phyloP scores from a whole-genome alignment of 495 filamentous ascomycete genomes.

The Extremus antarcticus region DNA sequence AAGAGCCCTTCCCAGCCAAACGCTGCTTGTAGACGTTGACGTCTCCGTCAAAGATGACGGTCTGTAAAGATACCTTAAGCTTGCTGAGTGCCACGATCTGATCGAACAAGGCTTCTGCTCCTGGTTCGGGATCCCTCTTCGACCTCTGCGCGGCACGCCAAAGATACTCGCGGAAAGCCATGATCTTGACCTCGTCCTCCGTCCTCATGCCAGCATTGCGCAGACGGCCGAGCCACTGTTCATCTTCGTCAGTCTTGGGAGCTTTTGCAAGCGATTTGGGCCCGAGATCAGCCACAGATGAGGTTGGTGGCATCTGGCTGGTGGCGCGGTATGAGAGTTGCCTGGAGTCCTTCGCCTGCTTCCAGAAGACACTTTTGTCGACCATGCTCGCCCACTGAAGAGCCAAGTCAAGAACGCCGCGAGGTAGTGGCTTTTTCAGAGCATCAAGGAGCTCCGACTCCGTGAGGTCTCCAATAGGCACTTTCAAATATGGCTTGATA shows the following conservation, averaged over 20 bases:
- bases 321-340: constrained; percentile 14
- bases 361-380: constrained; percentile 80
- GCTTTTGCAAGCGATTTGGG: constrained; percentile 38
- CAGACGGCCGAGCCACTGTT: constrained; percentile 80
- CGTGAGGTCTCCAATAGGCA: constrained; percentile 48
- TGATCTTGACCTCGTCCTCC: constrained; percentile 85
- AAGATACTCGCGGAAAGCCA: constrained; percentile 80
- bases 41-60: constrained; percentile 79
- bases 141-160: constrained; percentile 72
- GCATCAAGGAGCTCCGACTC: constrained; percentile 68
- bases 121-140: constrained; percentile 39
- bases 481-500: constrained; percentile 69
- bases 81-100: constrained; percentile 59
- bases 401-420: constrained; percentile 72
- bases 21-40: constrained; percentile 28
- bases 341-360: constrained; percentile 36
- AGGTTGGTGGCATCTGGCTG: constrained; percentile 29
- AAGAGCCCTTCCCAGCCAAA: constrained; percentile 5
- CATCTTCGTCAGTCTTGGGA: constrained; percentile 83
- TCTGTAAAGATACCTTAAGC: constrained; percentile 67
- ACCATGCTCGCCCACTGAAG: constrained; percentile 74
- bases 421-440: constrained; percentile 72
- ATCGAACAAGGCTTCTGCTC: constrained; percentile 44
- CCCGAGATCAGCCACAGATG: constrained; percentile 38
- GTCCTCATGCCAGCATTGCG: constrained; percentile 68